Base-by-base conservation (phyloP, 345 rosid genomes). In the Salix koriyanagi region DNA sequence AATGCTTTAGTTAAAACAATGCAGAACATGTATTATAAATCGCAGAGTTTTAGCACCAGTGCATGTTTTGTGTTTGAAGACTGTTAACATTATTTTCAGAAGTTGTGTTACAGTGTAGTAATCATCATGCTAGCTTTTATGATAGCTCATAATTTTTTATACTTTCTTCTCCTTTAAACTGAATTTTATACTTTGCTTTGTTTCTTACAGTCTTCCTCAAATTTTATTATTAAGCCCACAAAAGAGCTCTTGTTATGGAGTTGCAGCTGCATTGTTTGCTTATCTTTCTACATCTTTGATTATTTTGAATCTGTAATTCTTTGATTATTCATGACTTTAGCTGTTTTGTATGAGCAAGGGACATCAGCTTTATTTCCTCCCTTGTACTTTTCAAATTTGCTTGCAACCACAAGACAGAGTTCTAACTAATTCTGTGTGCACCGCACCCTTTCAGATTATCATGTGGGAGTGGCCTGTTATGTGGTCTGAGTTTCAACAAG, bases 391-490 rank as follows among this genome's bases (percentile, higher is more conserved):
- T 42, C 30, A 30, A 56, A 19, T 18, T 10, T 41, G 23, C 26
- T 48, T 12, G 14, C 30, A 28, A 60, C 68, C 30, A 56, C 15
- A 44, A 16, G 21, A 42, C 9, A 60, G 61, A 70, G n/a, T 48
- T 71, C 75, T 77, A 26, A 77, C 15, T 21, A 4, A 25, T 3
- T 8, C n/a, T 10, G 12, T 50, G 39, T 71, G 50, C 42, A 71
- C 3, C 4, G 50, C 42, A 71, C 6, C 4, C 39, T 77, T 77
- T 71, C 80, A 77, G 80, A 71, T 48, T 62, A 37, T 60, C 37
- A 34, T 44, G 52, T 32, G 75, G 39, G 23, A 11, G 19, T 62
- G 52, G 46, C 34, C 69, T 58, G 13, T 11, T 39, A 50, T 72
- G 18, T 26, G 71, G 66, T 48, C 42, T 18, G 23, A 52, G 7